Percentiles rank a stretch among this genome's conserved stretches.
Evolutionary conservation across 345 rosid genomes (phyloP).

Genomic region (Citrus sinensis): DVS_A1.0 CM039165.1:29647501-29648000

Average conservation of each 20-base stretch:
- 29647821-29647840: conserved; percentile 65
- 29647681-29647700: conserved; percentile 73
- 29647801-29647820: conserved; percentile 57
- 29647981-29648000: conserved; percentile 89
- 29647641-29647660: conserved; percentile 67
- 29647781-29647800: conserved; percentile 79
- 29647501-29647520: conserved; percentile 73
- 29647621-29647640: conserved; percentile 57
- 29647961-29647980: conserved; percentile 93
- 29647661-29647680: conserved; percentile 72
- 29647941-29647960: conserved; percentile 41
- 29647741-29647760: conserved; percentile 61
- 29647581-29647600: conserved; percentile 77
- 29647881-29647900: conserved; percentile 59
- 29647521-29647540: conserved; percentile 64
- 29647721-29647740: conserved; percentile 37
- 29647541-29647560: conserved; percentile 53
- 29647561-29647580: conserved; percentile 68
- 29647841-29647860: conserved; percentile 71
- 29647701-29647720: conserved; percentile 66
- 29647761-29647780: conserved; percentile 88
- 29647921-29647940: conserved; percentile 53
- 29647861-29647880: conserved; percentile 44
- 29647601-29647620: conserved; percentile 62
- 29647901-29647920: conserved; percentile 71